Conservation (phyloP, 139 green algal species). For the Astrephomene gubernaculifera region DNA sequence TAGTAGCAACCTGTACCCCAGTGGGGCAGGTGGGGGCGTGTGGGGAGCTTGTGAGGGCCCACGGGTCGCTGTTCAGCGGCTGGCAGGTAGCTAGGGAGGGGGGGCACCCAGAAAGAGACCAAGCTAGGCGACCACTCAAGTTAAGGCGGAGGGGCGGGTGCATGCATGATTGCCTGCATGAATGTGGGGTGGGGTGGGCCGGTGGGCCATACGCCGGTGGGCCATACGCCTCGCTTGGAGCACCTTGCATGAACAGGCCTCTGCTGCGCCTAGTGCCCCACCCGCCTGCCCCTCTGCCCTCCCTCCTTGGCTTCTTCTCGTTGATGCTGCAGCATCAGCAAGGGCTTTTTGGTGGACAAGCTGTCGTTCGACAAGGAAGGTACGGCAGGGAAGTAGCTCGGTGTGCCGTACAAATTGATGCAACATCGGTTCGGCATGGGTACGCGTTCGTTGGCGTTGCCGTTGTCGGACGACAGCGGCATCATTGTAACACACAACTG, state of each 20-base stretch:
- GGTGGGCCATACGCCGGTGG: neutral
- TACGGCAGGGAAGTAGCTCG: no score
- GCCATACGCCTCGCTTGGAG: neutral
- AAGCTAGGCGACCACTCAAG: no score
- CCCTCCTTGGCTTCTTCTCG: neutral
- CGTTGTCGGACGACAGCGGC: no score
- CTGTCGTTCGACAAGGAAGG: slow-evolving; percentile 23
- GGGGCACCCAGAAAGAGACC: no score
- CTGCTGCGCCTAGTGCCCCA: neutral
- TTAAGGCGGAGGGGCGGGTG: no score
- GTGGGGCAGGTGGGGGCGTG: neutral
- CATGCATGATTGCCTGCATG: neutral
- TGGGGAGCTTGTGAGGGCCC: neutral
- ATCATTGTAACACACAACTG: no score
- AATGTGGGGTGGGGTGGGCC: neutral
- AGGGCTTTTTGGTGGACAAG: slow-evolving; percentile 40
- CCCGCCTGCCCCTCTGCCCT: neutral
- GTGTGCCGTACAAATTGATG: no score
- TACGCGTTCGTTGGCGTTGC: no score
- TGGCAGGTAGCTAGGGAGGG: neutral
- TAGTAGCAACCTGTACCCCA: no score
- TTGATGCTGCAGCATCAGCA: neutral
- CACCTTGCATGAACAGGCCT: neutral
- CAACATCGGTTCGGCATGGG: no score
- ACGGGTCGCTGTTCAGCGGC: neutral